These are phyloP conservation scores for Hura crepitans DNA, from an alignment of 441 rosid species.

Conservation along the genomic window DNA sequence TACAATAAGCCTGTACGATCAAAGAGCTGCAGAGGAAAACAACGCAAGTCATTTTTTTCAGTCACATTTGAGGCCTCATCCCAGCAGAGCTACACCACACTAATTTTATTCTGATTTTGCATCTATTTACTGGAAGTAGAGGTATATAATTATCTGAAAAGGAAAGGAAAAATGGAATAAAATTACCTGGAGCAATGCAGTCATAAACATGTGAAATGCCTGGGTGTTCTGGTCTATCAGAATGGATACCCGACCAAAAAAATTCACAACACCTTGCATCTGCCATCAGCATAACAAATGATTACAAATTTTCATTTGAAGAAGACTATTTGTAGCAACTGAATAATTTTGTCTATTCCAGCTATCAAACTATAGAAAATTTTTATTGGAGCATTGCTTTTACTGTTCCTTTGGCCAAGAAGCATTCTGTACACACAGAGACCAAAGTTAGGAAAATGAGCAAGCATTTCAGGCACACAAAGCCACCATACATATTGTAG, in stretches of 20 bases:
- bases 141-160: background rate
- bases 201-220: conserved; percentile 93
- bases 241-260: conserved; percentile 82
- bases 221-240: conserved; percentile 95
- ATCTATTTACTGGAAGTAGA: background rate
- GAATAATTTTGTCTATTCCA: too few species aligned
- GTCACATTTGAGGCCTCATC: background rate
- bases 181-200: conserved; percentile 92
- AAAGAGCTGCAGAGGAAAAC: conserved; percentile 63
- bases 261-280: conserved; percentile 95
- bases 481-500: background rate
- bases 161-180: background rate
- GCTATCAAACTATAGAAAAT: background rate
- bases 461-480: background rate
- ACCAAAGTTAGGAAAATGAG: background rate
- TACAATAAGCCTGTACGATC: conserved; percentile 80
- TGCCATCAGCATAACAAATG: conserved; percentile 30
- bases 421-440: background rate
- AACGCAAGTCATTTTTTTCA: conserved; percentile 5
- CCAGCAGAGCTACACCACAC: background rate
- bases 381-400: background rate
- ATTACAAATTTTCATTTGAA: background rate
- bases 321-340: background rate
- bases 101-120: background rate
- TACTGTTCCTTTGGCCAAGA: background rate